Percentiles rank a stretch among this genome's conserved stretches.
Conservation (phyloP, 202 grass and related monocot genomes). For the Alloteropsis angusta region DNA sequence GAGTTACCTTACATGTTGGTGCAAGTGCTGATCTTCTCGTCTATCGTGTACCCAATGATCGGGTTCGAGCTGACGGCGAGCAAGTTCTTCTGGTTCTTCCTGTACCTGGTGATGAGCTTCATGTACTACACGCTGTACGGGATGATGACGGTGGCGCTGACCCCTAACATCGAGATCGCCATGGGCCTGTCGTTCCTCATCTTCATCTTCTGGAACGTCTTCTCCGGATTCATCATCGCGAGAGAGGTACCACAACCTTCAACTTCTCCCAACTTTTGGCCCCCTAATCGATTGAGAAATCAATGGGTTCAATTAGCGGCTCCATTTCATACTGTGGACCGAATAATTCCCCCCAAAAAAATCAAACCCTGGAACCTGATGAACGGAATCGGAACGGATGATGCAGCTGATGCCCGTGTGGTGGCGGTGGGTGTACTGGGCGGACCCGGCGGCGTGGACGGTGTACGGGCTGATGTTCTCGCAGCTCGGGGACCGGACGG, state of each 20-base stretch:
- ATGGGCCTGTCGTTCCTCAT: slow-evolving; percentile 68
- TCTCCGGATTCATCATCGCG: slow-evolving; percentile 79
- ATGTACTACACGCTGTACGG: slow-evolving; percentile 79
- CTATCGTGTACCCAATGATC: slow-evolving; percentile 76
- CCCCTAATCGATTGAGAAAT: not conserved
- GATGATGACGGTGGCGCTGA: slow-evolving; percentile 88
- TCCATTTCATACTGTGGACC: not conserved
- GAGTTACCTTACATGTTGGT: slow-evolving; percentile 88
- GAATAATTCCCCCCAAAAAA: not conserved
- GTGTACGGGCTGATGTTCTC: slow-evolving; percentile 88
- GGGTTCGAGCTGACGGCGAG: slow-evolving; percentile 49
- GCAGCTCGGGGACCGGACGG: slow-evolving; percentile 56
- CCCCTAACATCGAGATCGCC: slow-evolving; percentile 88
- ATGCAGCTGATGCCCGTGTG: slow-evolving; percentile 92
- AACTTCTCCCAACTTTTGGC: not conserved
- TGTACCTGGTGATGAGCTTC: slow-evolving; percentile 75
- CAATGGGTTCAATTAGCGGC: not conserved
- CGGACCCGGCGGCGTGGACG: slow-evolving; percentile 78
- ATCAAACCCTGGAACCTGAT: not conserved
- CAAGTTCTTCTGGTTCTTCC: slow-evolving; percentile 81
- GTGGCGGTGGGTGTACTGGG: slow-evolving; percentile 98
- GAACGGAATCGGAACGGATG: not conserved
- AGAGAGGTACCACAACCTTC: slow-evolving; percentile 44
- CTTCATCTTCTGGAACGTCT: slow-evolving; percentile 83
- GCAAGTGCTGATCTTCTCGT: slow-evolving; percentile 56